Percentiles rank a stretch among this genome's conserved stretches.
Evolutionary conservation across 1,284 basidiomycete species (phyloP).

Genomic region (Microbotryum scabiosae): DNA sequence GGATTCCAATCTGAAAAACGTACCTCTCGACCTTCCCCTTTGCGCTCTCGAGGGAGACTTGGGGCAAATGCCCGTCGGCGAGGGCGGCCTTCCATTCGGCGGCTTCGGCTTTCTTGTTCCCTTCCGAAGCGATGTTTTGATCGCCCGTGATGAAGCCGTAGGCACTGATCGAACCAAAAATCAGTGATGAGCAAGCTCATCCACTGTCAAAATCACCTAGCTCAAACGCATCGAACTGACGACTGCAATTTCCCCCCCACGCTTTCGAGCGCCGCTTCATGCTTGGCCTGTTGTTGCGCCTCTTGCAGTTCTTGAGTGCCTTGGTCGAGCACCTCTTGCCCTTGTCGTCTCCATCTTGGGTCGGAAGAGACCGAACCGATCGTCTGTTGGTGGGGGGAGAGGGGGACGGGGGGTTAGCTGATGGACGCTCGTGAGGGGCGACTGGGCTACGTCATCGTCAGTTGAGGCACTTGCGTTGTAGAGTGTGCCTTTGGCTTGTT

Average conservation of each 20-base stretch:
- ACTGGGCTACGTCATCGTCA: too few relatives aligned
- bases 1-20: neutral
- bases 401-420: too few relatives aligned
- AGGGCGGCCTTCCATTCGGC: constrained; percentile 38
- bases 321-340: constrained; percentile 32
- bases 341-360: constrained; percentile 33
- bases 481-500: too few relatives aligned
- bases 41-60: constrained; percentile 10
- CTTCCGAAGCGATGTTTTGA: constrained; percentile 37
- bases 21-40: constrained; percentile 32
- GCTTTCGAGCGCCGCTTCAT: constrained; percentile 36
- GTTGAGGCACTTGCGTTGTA: too few relatives aligned
- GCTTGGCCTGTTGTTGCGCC: constrained; percentile 36
- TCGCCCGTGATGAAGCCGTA: constrained; percentile 40
- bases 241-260: constrained; percentile 39
- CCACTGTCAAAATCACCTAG: too few relatives aligned
- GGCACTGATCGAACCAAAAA: constrained; percentile 29
- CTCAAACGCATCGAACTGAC: constrained; percentile 29
- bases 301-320: constrained; percentile 37
- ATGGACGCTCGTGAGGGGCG: too few relatives aligned
- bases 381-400: neutral
- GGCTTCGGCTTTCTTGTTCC: constrained; percentile 39
- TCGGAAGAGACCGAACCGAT: constrained; percentile 12
- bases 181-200: neutral
- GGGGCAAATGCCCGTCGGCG: constrained; percentile 15